phyloP scores from a whole-genome alignment of 1,284 basidiomycete species.

The Cutaneotrichosporon curvatum region DNA sequence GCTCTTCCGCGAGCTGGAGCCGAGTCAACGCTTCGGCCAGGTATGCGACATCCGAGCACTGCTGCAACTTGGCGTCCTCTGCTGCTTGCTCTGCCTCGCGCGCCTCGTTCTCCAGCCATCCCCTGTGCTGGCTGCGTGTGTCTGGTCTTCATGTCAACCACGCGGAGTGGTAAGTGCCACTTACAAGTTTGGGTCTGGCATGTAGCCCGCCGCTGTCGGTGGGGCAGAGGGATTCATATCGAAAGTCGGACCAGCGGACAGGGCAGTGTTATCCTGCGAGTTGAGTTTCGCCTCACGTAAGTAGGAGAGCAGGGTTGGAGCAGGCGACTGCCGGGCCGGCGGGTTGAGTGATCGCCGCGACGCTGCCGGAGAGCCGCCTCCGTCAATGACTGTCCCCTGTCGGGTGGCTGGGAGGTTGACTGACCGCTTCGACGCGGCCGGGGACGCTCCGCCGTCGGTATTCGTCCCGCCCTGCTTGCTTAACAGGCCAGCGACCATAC shows the following conservation, averaged over 20 bases:
- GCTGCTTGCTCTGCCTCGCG: background rate
- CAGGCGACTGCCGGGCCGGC: background rate
- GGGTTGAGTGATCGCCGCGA: background rate
- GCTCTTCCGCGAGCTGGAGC: slow-evolving; percentile 28
- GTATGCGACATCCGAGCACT: background rate
- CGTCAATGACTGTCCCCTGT: background rate
- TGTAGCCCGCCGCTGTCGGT: too few relatives aligned
- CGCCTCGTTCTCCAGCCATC: background rate
- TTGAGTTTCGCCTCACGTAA: too few relatives aligned
- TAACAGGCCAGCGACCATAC: too few relatives aligned
- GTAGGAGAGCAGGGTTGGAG: too few relatives aligned
- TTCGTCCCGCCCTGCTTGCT: too few relatives aligned
- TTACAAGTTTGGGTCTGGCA: too few relatives aligned
- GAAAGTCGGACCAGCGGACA: background rate
- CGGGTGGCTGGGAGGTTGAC: too few relatives aligned
- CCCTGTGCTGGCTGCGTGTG: background rate
- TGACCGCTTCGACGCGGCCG: too few relatives aligned
- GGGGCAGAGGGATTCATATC: background rate
- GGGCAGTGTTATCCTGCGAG: slow-evolving; percentile 18
- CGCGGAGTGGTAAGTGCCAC: too few relatives aligned
- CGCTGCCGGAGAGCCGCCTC: background rate
- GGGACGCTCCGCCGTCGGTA: too few relatives aligned
- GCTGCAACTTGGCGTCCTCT: background rate
- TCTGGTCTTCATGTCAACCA: background rate
- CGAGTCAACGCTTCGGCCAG: slow-evolving; percentile 25